phyloP scores from a whole-genome alignment of 2,329 filamentous ascomycete genomes.

The Pseudogymnoascus sp. region DNA sequence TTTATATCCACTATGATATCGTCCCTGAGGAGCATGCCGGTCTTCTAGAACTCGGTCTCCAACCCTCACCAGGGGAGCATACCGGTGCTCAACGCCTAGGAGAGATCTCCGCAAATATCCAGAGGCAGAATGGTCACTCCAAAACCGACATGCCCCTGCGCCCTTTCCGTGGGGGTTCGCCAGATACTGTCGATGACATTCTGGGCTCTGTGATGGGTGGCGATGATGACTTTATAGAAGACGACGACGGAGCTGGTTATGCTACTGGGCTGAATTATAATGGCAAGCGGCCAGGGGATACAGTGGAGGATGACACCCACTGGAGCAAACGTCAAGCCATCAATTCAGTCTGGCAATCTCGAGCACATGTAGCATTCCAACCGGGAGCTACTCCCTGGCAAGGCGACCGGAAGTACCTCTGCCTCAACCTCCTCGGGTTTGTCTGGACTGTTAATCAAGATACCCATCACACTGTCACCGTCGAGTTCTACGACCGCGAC shows the following conservation, averaged over 20 bases:
- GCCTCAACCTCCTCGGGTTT: slow-evolving; percentile 85
- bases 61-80: slow-evolving; percentile 79
- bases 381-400: slow-evolving; percentile 94
- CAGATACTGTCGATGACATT: slow-evolving; percentile 77
- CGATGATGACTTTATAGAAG: slow-evolving; percentile 75
- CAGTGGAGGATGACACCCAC: slow-evolving; percentile 30
- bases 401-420: slow-evolving; percentile 87
- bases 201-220: slow-evolving; percentile 51
- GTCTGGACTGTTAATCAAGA: slow-evolving; percentile 98
- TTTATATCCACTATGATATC: slow-evolving; percentile 78
- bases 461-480: slow-evolving; percentile 84
- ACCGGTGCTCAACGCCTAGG: slow-evolving; percentile 51
- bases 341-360: slow-evolving; percentile 38
- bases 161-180: slow-evolving; percentile 51
- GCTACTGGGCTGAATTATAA: slow-evolving; percentile 52
- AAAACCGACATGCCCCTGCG: slow-evolving; percentile 40
- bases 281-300: slow-evolving; percentile 52
- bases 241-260: slow-evolving; percentile 93
- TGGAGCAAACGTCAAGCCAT: slow-evolving; percentile 35
- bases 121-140: slow-evolving; percentile 47
- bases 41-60: slow-evolving; percentile 50
- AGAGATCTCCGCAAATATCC: slow-evolving; percentile 60
- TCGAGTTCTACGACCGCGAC: slow-evolving; percentile 95
- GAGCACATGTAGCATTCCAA: slow-evolving; percentile 79
- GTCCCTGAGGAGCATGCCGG: slow-evolving; percentile 50